phyloP scores from a whole-genome alignment of 2,329 filamentous ascomycete species.

The Botrytis sinoallii region DNA sequence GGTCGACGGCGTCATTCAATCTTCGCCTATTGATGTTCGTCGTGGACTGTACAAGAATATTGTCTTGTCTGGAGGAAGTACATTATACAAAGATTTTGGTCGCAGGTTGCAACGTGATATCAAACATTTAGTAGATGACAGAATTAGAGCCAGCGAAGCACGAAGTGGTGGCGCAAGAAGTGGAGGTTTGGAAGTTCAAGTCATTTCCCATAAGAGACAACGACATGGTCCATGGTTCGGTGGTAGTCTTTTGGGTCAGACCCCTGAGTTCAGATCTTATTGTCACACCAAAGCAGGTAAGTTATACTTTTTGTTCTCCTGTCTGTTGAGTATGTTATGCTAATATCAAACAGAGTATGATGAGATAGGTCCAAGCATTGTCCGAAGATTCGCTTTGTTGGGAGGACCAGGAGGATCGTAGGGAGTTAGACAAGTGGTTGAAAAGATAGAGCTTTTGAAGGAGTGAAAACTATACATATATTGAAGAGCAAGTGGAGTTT shows the following conservation, averaged over 20 bases:
- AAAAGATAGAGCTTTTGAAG: conserved; percentile 7
- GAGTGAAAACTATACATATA: conserved; percentile 14
- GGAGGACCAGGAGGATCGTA: conserved; percentile 84
- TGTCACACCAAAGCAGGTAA: conserved; percentile 80
- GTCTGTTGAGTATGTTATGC: neutral
- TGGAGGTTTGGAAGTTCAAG: conserved; percentile 92
- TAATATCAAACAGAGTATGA: conserved; percentile 56
- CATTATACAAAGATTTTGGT: conserved; percentile 97
- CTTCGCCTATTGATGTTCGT: conserved; percentile 94
- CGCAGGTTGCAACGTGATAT: conserved; percentile 95
- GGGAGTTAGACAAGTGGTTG: neutral
- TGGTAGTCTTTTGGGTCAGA: conserved; percentile 92
- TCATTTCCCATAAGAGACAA: conserved; percentile 96
- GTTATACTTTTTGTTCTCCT: neutral
- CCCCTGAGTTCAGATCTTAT: conserved; percentile 96
- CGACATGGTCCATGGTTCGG: conserved; percentile 98
- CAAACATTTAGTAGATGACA: conserved; percentile 87
- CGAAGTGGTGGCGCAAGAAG: conserved; percentile 85
- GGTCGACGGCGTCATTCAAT: conserved; percentile 95
- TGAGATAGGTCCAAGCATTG: conserved; percentile 94
- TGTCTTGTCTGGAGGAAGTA: conserved; percentile 93
- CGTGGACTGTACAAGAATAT: conserved; percentile 99
- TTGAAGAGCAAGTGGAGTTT: conserved; percentile 16
- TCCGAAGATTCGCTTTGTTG: conserved; percentile 87
- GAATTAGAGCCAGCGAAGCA: conserved; percentile 88